Base-by-base conservation (phyloP, 192 early-diverging fungal species). In the Bifiguratus adelaidae region DNA sequence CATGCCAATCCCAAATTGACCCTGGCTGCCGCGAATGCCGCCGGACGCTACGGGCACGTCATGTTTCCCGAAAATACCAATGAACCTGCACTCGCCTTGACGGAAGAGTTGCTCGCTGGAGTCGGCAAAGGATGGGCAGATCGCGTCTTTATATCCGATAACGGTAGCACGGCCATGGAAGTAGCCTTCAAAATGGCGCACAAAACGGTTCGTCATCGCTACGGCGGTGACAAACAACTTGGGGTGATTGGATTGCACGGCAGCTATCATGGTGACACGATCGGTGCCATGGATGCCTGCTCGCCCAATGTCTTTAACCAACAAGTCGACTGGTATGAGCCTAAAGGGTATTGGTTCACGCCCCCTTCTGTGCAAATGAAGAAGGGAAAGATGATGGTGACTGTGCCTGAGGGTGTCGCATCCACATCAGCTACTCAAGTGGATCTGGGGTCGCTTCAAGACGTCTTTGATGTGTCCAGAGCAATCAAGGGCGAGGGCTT, bases 211-310 rank as follows among this genome's bases (percentile, higher is more conserved):
- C 66, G 68, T 35, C 55, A 70, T 38, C 52, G 62, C 6, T 63
- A 73, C 12, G 50, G 49, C 4, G 60, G 57, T 11, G 30, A 54
- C 12, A 51, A 47, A 28, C 54, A 41, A 0, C 37, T 81, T 7
- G 75, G 74, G 40, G 62, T 85, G 2, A 52, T 88, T 23, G 86
- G 86, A 21, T 47, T 87, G 3, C 62, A 82, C 23, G 85, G 88
- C 5, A 70, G 74, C n/a, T 91, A 91, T 52, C 88, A 91, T 52
- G 88, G 88, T 26, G 88, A 91, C 47, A 91, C 88, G 1, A 89
- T 88, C 32, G 86, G 86, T 20, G 74, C 79, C 18, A 91, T 91
- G 88, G 76, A 86, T 53, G 80, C 81, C 3, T 83, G 78, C 48
- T 68, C 73, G 27, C 83, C 85, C 23, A 85, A 78, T 41, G 62